A percentile compares a stretch with the other conserved stretches of the same genome.
Conservation (phyloP, 2,329 filamentous ascomycete genomes). For the Leptographium procerum region DNA sequence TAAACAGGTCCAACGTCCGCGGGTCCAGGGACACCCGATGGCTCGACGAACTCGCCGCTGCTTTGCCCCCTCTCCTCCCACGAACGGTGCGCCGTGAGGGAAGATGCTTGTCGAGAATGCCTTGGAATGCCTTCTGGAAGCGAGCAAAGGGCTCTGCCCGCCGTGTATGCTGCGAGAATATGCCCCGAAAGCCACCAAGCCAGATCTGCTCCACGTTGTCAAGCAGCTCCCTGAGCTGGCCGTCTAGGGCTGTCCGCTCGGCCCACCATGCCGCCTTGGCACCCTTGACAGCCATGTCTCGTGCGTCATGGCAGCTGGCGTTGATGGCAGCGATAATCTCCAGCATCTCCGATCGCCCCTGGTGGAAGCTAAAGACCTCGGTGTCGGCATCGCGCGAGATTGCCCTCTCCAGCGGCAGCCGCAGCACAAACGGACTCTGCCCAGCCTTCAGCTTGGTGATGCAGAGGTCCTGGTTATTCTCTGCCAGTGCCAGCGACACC, state of each 20-base stretch:
- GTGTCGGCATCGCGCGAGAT: slow-evolving; percentile 57
- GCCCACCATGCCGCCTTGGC: slow-evolving; percentile 83
- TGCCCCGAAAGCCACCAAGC: slow-evolving; percentile 87
- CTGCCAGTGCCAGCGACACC: slow-evolving; percentile 73
- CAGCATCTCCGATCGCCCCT: slow-evolving; percentile 66
- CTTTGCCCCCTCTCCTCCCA: slow-evolving; percentile 33
- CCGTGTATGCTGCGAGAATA: slow-evolving; percentile 68
- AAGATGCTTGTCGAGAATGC: slow-evolving; percentile 70
- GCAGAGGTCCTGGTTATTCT: slow-evolving; percentile 72
- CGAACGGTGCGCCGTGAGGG: slow-evolving; percentile 63
- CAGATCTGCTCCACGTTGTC: slow-evolving; percentile 83
- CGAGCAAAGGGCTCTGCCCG: slow-evolving; percentile 54
- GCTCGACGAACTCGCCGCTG: slow-evolving; percentile 7
- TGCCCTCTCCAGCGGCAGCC: slow-evolving; percentile 73
- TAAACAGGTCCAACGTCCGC: slow-evolving; percentile 73
- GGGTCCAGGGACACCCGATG: slow-evolving; percentile 38
- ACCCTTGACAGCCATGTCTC: slow-evolving; percentile 61
- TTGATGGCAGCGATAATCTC: slow-evolving; percentile 79
- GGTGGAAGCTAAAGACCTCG: slow-evolving; percentile 72
- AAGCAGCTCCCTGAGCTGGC: slow-evolving; percentile 64
- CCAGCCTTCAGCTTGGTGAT: slow-evolving; percentile 74
- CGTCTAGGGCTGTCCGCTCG: slow-evolving; percentile 69
- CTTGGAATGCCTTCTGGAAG: slow-evolving; percentile 69
- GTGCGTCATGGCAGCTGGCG: slow-evolving; percentile 62
- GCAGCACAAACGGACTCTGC: slow-evolving; percentile 71